These are phyloP conservation scores for Candida ovalis DNA, from an alignment of 805 yeast genomes.

Conservation along the genomic window DNA sequence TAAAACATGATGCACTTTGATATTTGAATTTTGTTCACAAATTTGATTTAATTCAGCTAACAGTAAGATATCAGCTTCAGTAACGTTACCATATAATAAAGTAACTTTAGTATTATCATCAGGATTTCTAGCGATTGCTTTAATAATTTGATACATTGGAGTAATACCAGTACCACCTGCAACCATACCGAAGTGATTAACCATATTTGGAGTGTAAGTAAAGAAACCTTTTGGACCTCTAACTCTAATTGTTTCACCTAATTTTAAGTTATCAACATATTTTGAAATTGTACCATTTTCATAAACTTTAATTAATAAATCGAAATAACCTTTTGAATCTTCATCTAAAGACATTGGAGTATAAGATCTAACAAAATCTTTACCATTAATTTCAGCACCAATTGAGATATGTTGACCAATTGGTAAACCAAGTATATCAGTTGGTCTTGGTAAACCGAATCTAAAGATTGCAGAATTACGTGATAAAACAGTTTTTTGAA, in stretches of 20 bases:
- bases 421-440: slow-evolving; percentile 80
- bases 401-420: slow-evolving; percentile 92
- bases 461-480: slow-evolving; percentile 83
- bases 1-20: slow-evolving; percentile 69
- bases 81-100: slow-evolving; percentile 77
- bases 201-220: slow-evolving; percentile 77
- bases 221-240: slow-evolving; percentile 92
- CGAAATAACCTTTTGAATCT: slow-evolving; percentile 76
- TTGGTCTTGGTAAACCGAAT: slow-evolving; percentile 73
- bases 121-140: slow-evolving; percentile 74
- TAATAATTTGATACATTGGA: slow-evolving; percentile 91
- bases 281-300: slow-evolving; percentile 82
- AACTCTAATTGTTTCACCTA: slow-evolving; percentile 76
- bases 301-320: slow-evolving; percentile 80
- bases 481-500: slow-evolving; percentile 67
- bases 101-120: slow-evolving; percentile 71
- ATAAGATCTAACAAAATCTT: slow-evolving; percentile 80
- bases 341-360: slow-evolving; percentile 82
- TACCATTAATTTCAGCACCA: slow-evolving; percentile 70
- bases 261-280: slow-evolving; percentile 61
- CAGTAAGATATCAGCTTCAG: slow-evolving; percentile 75
- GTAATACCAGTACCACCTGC: slow-evolving; percentile 98
- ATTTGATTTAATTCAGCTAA: slow-evolving; percentile 74
- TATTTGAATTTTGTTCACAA: slow-evolving; percentile 51
- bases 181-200: slow-evolving; percentile 74